Percentiles rank a stretch among this genome's conserved stretches.
These are phyloP conservation scores for Neurospora discreta DNA, from an alignment of 495 filamentous ascomycete species.

Conservation along the genomic window DNA sequence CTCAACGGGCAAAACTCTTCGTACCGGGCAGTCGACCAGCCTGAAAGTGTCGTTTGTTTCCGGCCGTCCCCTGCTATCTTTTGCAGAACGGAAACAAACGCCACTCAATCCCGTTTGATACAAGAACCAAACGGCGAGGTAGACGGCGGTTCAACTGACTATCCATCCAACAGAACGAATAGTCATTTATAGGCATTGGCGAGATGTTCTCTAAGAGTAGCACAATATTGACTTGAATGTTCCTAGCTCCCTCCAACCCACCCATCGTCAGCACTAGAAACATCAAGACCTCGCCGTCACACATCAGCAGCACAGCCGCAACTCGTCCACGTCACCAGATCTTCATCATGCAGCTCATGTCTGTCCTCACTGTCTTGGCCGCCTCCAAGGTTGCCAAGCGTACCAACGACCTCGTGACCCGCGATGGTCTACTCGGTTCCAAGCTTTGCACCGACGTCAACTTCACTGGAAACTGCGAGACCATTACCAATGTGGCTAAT, in stretches of 20 bases:
- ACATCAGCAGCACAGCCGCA: background rate
- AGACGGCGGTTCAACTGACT: background rate
- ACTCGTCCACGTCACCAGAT: background rate
- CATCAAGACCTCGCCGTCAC: background rate
- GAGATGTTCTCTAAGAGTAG: background rate
- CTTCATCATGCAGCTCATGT: background rate
- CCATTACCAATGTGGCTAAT: background rate
- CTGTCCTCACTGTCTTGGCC: background rate
- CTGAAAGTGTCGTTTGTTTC: background rate
- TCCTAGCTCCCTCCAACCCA: background rate
- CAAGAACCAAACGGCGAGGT: background rate
- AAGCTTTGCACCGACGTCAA: background rate
- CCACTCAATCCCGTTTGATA: background rate
- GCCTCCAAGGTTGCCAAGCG: background rate
- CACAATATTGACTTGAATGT: background rate
- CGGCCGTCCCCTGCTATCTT: background rate
- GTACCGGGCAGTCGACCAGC: background rate
- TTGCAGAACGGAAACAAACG: background rate
- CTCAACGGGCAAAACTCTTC: background rate
- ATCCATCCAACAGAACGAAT: fast-evolving
- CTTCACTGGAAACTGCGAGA: background rate
- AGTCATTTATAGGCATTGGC: background rate
- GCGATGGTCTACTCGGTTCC: background rate
- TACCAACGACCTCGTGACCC: background rate
- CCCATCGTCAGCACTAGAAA: background rate